Conservation (phyloP, 768 basidiomycete genomes). For the Favolaschia claudopus region DNA sequence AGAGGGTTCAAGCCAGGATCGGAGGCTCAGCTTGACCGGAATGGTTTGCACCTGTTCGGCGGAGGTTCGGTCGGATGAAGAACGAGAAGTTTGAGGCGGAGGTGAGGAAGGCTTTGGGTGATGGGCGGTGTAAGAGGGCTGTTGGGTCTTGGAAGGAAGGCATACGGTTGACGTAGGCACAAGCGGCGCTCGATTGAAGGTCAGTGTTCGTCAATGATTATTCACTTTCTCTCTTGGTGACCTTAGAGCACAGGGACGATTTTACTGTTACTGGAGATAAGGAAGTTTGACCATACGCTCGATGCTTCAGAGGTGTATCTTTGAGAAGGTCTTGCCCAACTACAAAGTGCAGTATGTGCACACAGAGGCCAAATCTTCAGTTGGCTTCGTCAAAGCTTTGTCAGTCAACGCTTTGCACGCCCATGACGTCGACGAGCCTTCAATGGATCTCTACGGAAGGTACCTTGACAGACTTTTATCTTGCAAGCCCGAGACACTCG, state of each 20-base stretch:
- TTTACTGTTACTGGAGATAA: constrained; percentile 49
- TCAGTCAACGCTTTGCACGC: constrained; percentile 85
- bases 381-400: constrained; percentile 95
- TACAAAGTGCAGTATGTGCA: constrained; percentile 92
- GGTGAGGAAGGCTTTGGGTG: constrained; percentile 80
- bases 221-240: not conserved
- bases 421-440: too few relatives aligned
- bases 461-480: too few relatives aligned
- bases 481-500: too few relatives aligned
- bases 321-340: constrained; percentile 71
- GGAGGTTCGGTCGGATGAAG: constrained; percentile 88
- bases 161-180: constrained; percentile 58
- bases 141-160: constrained; percentile 87
- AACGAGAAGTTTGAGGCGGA: constrained; percentile 88
- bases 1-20: constrained; percentile 91
- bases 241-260: constrained; percentile 30
- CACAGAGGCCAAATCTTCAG: constrained; percentile 90
- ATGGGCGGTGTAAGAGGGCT: constrained; percentile 85
- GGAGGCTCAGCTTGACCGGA: constrained; percentile 75
- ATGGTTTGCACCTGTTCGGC: too few relatives aligned
- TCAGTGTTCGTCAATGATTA: not conserved
- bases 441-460: too few relatives aligned
- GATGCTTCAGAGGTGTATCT: constrained; percentile 56
- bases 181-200: constrained; percentile 26
- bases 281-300: constrained; percentile 72